These are phyloP conservation scores for Monascus purpureus DNA, from an alignment of 495 filamentous ascomycete genomes.

Conservation along the genomic window DNA sequence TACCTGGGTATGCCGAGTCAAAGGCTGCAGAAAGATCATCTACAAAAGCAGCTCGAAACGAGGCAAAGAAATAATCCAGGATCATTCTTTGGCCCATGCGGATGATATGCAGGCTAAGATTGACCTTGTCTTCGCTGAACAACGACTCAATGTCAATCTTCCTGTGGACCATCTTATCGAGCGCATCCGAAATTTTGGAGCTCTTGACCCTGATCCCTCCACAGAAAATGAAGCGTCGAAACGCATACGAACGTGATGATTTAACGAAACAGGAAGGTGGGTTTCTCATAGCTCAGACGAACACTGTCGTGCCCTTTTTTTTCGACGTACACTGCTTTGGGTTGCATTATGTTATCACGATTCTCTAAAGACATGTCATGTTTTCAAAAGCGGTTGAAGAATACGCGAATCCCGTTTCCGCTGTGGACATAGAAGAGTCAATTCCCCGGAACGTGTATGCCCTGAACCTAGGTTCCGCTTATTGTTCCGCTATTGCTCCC, in stretches of 20 bases:
- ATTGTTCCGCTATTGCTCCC: no score
- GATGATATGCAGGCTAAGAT: conserved; percentile 44
- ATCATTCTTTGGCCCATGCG: conserved; percentile 56
- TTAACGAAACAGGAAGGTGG: no score
- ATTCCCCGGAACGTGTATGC: no score
- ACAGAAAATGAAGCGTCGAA: conserved; percentile 3
- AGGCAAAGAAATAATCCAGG: conserved; percentile 43
- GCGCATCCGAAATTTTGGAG: conserved; percentile 17
- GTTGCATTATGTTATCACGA: no score
- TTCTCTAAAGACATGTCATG: no score
- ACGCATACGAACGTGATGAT: conserved; percentile 3
- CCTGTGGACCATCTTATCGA: conserved; percentile 26
- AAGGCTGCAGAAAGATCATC: conserved; percentile 50
- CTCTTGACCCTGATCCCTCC: conserved; percentile 4
- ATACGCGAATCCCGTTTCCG: no score
- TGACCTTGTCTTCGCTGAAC: conserved; percentile 38
- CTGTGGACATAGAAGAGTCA: no score
- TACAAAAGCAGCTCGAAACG: conserved; percentile 41
- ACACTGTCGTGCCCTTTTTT: no score
- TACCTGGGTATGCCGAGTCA: conserved; percentile 56
- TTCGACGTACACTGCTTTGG: no score
- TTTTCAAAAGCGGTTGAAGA: no score
- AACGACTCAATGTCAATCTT: conserved; percentile 23
- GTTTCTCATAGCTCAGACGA: no score
- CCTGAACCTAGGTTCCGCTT: no score